Base-by-base conservation (phyloP, 1,284 basidiomycete species). In the Ganoderma multipileum region DNA sequence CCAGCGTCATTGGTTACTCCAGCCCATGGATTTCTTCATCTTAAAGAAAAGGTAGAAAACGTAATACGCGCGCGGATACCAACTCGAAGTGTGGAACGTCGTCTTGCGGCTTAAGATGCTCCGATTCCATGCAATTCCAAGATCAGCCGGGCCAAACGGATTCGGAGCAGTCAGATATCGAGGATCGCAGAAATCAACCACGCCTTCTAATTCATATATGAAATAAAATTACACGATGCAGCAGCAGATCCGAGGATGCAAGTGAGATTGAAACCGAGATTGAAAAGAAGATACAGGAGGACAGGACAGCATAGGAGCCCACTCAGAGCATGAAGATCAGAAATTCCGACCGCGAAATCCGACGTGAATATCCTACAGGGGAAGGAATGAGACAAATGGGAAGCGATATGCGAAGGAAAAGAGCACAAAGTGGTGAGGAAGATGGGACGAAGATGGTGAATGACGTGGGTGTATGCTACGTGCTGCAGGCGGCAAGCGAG, bases 221-320 rank as follows among this genome's bases (percentile, higher is more conserved):
- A 61, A 70, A 72, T 72, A 70, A 70, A 36, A 44, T 70, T 72
- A 72, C 71, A 72, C 18, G 66, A 61, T 70, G 68, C 33, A 60
- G 44, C 57, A 61, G 64, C 38, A 61, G 64, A 67, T 66, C 65
- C 60, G 30, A 58, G 50, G 39, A n/a, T 54, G 20, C 20, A 20
- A 47, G 44, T 47, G 63, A 52, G 50, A 50, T 23, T 44, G 47
- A 64, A 41, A 30, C 28, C 14, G n/a, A 47, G 33, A 64, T 12
- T 12, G 16, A 20, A 42, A 18, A 9, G 20, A 58, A 36, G 20
- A 58, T 36, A 33, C 28, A 18, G 23, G 57, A 33, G 23, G 38
- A 42, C 38, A 59, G n/a, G 20, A 39, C 11, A 41, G 58, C 38
- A 41, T 59, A 38, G 38, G 38, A 39, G 42, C 58, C 58, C 23